Percentiles rank a stretch among this genome's conserved stretches.
phyloP scores from a whole-genome alignment of 352 stramenopile species.

The Phytophthora idaei region DNA sequence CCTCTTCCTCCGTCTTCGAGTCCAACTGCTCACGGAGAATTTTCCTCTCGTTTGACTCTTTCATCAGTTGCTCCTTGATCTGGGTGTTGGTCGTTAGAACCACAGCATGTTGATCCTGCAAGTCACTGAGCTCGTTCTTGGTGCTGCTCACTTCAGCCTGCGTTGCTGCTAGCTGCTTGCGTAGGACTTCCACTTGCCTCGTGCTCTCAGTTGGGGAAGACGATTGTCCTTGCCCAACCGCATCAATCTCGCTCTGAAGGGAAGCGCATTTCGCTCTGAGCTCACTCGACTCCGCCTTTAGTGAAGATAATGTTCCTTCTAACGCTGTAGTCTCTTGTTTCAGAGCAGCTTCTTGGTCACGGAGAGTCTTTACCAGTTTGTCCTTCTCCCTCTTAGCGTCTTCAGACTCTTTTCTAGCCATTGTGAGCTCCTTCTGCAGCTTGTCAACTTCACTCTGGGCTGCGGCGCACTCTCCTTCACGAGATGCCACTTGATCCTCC shows the following conservation, averaged over 20 bases:
- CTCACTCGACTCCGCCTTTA: conserved; percentile 20
- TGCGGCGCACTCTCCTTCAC: conserved; percentile 17
- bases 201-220: background rate
- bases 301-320: conserved; percentile 12
- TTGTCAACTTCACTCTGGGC: conserved; percentile 17
- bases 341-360: conserved; percentile 21
- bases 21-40: conserved; percentile 46
- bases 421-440: conserved; percentile 19
- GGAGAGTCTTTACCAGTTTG: conserved; percentile 13
- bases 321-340: conserved; percentile 26
- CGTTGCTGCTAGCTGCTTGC: conserved; percentile 13
- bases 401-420: conserved; percentile 11
- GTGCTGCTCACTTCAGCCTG: conserved; percentile 21
- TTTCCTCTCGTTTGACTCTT: conserved; percentile 58
- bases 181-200: conserved; percentile 19
- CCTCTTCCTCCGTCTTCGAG: conserved; percentile 14
- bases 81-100: conserved; percentile 51
- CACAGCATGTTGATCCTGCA: conserved; percentile 47
- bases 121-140: conserved; percentile 39
- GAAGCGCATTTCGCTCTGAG: conserved; percentile 12
- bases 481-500: conserved; percentile 15
- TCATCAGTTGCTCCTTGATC: conserved; percentile 60
- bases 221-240: background rate
- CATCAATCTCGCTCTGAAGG: conserved; percentile 15
- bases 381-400: conserved; percentile 10